phyloP scores from a whole-genome alignment of 2,329 filamentous ascomycete species.

The Eutypa lata region DNA sequence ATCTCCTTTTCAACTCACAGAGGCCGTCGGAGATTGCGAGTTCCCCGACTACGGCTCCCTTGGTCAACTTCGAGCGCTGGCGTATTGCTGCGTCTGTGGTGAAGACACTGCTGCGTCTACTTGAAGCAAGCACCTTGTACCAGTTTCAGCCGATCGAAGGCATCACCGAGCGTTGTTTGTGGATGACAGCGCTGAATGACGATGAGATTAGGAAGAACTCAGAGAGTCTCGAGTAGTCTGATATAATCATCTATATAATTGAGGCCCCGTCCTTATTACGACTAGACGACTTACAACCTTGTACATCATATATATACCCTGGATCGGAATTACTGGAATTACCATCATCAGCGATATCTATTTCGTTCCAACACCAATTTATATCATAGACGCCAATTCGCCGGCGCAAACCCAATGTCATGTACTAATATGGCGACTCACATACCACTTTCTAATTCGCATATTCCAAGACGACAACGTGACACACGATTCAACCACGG shows the following conservation, averaged over 20 bases:
- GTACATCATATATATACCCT: conserved; percentile 15
- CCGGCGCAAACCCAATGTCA: not conserved
- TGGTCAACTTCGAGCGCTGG: conserved; percentile 82
- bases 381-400: not conserved
- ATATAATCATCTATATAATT: not conserved
- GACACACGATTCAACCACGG: not conserved
- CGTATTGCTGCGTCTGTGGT: conserved; percentile 73
- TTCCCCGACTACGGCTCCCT: conserved; percentile 61
- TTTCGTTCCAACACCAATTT: not conserved
- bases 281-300: conserved; percentile 10
- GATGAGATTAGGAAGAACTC: conserved; percentile 65
- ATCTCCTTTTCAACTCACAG: conserved; percentile 78
- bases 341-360: not conserved
- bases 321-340: not conserved
- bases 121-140: conserved; percentile 76
- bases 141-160: conserved; percentile 72
- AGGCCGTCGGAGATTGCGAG: conserved; percentile 71
- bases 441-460: not conserved
- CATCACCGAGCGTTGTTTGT: conserved; percentile 77
- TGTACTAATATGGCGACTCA: not conserved
- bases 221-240: conserved; percentile 42
- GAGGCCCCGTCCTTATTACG: not conserved
- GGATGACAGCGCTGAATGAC: conserved; percentile 75
- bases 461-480: not conserved
- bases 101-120: conserved; percentile 73